These are phyloP conservation scores for Pistacia vera DNA, from an alignment of 345 rosid species.

Conservation along the genomic window DNA sequence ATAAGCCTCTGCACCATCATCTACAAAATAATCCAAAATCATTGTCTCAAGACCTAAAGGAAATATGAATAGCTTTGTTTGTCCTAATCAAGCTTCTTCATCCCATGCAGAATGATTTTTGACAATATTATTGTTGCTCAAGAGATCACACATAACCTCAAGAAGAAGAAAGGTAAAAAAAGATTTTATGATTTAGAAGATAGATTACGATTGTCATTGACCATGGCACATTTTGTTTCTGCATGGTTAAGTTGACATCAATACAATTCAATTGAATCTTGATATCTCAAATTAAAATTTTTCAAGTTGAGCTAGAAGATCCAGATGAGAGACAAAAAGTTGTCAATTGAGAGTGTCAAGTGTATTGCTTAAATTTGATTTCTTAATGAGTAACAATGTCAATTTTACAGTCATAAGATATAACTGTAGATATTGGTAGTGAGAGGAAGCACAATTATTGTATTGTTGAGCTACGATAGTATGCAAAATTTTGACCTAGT, in stretches of 20 bases:
- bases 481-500: neutral
- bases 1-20: too few relatives aligned
- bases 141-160: too few relatives aligned
- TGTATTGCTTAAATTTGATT: neutral
- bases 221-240: neutral
- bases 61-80: too few relatives aligned
- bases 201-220: neutral
- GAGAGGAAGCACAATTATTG: neutral
- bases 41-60: too few relatives aligned
- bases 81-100: too few relatives aligned
- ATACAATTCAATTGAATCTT: neutral
- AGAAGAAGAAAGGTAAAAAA: too few relatives aligned
- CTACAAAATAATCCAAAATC: too few relatives aligned
- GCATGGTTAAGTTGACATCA: neutral
- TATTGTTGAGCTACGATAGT: neutral
- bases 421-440: neutral
- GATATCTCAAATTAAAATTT: neutral
- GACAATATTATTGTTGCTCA: too few relatives aligned
- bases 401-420: conserved; percentile 1
- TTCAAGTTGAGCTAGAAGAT: conserved; percentile 68
- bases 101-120: too few relatives aligned
- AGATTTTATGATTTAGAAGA: neutral
- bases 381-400: neutral
- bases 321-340: conserved; percentile 44
- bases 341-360: conserved; percentile 22